Base-by-base conservation (phyloP, 2,329 filamentous ascomycete species). In the Sporothrix pseudoabietina region DNA sequence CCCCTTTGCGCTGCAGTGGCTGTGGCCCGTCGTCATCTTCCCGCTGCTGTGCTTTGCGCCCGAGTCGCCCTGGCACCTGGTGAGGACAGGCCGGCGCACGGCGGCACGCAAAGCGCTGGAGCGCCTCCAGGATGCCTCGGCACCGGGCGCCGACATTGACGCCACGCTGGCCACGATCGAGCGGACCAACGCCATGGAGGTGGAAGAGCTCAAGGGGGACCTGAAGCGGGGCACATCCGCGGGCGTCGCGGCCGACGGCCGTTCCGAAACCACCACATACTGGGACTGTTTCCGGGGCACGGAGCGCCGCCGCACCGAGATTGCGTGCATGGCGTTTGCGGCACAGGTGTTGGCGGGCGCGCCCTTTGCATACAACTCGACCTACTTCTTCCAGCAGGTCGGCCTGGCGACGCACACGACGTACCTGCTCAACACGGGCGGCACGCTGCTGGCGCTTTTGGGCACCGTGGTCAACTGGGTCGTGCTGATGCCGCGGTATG, bases 21-120 rank as follows among this genome's bases (percentile, higher is more conserved):
- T 81, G 1, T 85, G 83, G 81, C 82, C 83, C 2, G 77, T 82
- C 0, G 81, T 83, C 0, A 77, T 85, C 0, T 77, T 85, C 70
- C 75, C 83, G 0, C 77, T 80, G 1, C 80, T 81, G 12, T 77
- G 79, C 35, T 80, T 85, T n/a, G 82, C 83, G 5, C 84, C 84
- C 1, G 84, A 86, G 75, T 84, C 82, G 44, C 84, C 84, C 0
- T 86, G 84, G 83, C 84, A 81, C 80, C 80, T 83, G 3, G 81
- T 85, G 39, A 81, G 84, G 5, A 77, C 80, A 2, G 82, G 82
- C 6, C 80, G 80, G 6, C 75, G 80, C 7, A 79, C 81, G 1
- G 78, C 81, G 19, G 84, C 84, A 4, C 59, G 65, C 47, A 35
- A 32, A 1, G 59, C 69, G 1, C 69, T 7, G 78, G 79, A 54